Percentiles rank a stretch among this genome's conserved stretches.
Conservation (phyloP, 2,329 filamentous ascomycete species). For the Hypoxylon sp. region DNA sequence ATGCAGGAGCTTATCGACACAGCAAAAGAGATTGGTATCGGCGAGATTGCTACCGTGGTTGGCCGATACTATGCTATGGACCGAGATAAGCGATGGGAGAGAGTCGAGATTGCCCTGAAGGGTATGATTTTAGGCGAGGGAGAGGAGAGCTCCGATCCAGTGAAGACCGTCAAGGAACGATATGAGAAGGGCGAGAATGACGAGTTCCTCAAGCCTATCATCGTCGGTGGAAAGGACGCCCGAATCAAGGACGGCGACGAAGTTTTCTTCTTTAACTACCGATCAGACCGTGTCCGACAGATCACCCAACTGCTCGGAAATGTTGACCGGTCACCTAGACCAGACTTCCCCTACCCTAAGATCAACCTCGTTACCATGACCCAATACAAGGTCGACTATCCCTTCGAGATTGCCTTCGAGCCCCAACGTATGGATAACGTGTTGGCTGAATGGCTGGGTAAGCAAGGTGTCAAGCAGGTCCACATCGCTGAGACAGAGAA, state of each 20-base stretch:
- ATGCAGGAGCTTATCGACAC: slow-evolving; percentile 88
- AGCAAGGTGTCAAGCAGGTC: slow-evolving; percentile 91
- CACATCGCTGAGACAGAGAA: slow-evolving; percentile 99
- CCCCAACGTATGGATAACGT: slow-evolving; percentile 98
- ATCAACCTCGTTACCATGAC: slow-evolving; percentile 97
- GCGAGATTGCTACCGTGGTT: slow-evolving; percentile 92
- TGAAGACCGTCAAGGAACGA: slow-evolving; percentile 87
- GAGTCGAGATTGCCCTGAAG: slow-evolving; percentile 90
- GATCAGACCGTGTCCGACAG: slow-evolving; percentile 96
- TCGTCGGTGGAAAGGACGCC: slow-evolving; percentile 87
- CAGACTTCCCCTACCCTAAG: slow-evolving; percentile 95
- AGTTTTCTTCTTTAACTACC: slow-evolving; percentile 99
- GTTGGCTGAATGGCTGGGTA: slow-evolving; percentile 95
- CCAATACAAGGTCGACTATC: slow-evolving; percentile 95
- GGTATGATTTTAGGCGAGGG: slow-evolving; percentile 89
- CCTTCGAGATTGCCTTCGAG: slow-evolving; percentile 91
- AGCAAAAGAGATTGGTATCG: slow-evolving; percentile 85
- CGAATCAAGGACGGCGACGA: slow-evolving; percentile 93
- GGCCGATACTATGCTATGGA: slow-evolving; percentile 99
- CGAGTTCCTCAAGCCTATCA: slow-evolving; percentile 98
- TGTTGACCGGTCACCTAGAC: slow-evolving; percentile 89
- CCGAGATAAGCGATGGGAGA: slow-evolving; percentile 99
- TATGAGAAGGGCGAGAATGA: slow-evolving; percentile 93
- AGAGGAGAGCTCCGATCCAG: slow-evolving; percentile 85
- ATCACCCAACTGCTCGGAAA: slow-evolving; percentile 94